Percentiles rank a stretch among this genome's conserved stretches.
Conservation (phyloP, 768 basidiomycete genomes). For the Pulveroboletus sp. region DNA sequence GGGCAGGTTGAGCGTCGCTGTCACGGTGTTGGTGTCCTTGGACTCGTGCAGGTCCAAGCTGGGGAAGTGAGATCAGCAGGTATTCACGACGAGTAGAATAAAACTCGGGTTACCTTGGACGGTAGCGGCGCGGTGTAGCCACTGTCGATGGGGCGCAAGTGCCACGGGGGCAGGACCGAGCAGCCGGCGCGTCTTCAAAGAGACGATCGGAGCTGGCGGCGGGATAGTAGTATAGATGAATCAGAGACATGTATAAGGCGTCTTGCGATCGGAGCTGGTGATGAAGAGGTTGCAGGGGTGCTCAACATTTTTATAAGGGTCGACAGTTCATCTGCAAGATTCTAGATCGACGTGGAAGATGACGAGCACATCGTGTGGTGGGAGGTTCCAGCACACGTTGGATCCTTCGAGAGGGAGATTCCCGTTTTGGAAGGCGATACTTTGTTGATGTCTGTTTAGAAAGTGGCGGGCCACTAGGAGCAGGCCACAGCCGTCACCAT, state of each 20-base stretch:
- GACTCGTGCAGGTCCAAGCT: constrained; percentile 48
- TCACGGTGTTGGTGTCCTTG: constrained; percentile 36
- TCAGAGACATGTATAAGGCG: constrained; percentile 4
- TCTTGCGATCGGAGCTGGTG: no score
- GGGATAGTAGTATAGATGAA: constrained; percentile 1
- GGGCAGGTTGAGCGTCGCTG: constrained; percentile 52
- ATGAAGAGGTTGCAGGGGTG: no score
- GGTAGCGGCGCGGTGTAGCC: not conserved
- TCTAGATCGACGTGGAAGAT: constrained; percentile 1
- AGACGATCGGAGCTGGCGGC: constrained; percentile 4
- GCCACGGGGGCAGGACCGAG: constrained; percentile 8
- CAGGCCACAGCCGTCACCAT: no score
- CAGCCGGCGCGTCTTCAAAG: constrained; percentile 21
- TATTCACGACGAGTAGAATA: no score
- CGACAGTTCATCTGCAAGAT: not conserved
- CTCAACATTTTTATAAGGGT: constrained; percentile 10
- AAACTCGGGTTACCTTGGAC: constrained; percentile 19
- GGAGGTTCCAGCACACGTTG: not conserved
- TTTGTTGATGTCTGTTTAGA: constrained; percentile 7
- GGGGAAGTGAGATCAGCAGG: not conserved
- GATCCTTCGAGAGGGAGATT: constrained; percentile 4
- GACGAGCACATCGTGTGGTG: not conserved
- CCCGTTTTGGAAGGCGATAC: not conserved
- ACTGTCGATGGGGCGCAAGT: not conserved
- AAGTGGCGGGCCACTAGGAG: not conserved